Evolutionary conservation across 73 alveolate species (phyloP), one percentile per base, ranked within the genome.

Genomic region (Blepharisma stoltei): DNA sequence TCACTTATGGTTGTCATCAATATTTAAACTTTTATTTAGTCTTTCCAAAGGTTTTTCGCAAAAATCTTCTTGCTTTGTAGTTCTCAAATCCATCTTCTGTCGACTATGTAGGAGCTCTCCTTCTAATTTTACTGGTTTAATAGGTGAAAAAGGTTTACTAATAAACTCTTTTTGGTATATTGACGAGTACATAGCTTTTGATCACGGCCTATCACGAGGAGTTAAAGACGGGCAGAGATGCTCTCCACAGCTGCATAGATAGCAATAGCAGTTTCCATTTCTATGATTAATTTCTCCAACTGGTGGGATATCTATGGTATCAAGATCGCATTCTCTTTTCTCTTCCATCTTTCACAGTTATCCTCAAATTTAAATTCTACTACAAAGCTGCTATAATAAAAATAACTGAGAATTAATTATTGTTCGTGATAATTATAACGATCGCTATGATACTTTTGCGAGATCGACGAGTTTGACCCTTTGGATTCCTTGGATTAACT

Each of bases 41-140:
- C 23, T 52, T 52, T 52, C 67, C 3, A 32, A 32, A 32, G 67
- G 18, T 3, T 14, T 52, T n/a, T 52, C 6, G 3, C 67, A 52
- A 46, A 38, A 69, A 43, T 69, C 79, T 25, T 69, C 32, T 43
- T 69, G 79, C 32, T 25, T 38, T 25, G 27, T 69, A 14, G 79
- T 69, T 5, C 27, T 69, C 23, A 44, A 44, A 43, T 69, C 79
- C 55, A 38, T 69, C 23, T 14, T 14, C 67, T n/a, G 18, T 52
- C 23, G 32, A 3, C 18, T 20, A n/a, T 20, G 67, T 2, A 52
- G 3, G 67, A 52, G 23, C 4, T 52, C 23, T 52, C 23, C 67
- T 52, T 20, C 23, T 52, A 2, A 0, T 52, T 14, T 52, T 4
- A 32, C 41, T 32, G 41, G 41, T 32, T 32, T 32, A 32, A n/a